Evolutionary conservation across 148 eudicot species (phyloP), one percentile per base, ranked within the genome.

Genomic region (Dysphania ambrosioides): DNA sequence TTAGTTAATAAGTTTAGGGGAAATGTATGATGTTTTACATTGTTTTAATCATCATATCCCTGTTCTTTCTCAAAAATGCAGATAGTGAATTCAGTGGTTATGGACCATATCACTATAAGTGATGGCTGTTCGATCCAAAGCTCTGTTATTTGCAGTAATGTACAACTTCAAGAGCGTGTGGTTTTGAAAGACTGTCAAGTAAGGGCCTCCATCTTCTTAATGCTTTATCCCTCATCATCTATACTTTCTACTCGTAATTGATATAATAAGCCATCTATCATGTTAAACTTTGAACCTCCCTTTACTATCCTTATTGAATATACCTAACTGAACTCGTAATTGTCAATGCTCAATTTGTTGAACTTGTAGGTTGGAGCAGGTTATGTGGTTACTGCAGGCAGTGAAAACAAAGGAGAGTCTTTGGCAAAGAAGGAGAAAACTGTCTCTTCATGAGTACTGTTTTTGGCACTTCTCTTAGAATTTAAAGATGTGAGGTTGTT

Each of bases 61-160:
- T 56, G 49, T 24, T 53, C 56, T 70, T 29, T 40, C 66, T 16
- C 60, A 34, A 63, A 34, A 67, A 40, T 79, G 81, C 89, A 95
- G 98, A 86, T 95, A 55, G 96, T 82, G 58, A 95, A 89, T 82
- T 92, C 98, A 11, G 86, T 95, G 55, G 85, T 95, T 29, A 92
- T 95, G 98, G 79, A 95, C 79, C 91, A 95, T 82, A 90, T 87
- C 6, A 86, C 93, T 4, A 86, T 95, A 29, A 90, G 88, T 51
- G 98, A 95, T 82, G 97, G 97, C 27, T 92, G 98, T 75, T 92
- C 97, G 9, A 92, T 95, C 64, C 98, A 95, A 84, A 91, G 97
- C 59, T 90, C 98, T n/a, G 90, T 95, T 35, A 81, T 95, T 44
- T 95, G 96, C 87, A 95, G 96, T 75, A 92, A 88, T 34, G 98